Conservation (phyloP, 1,284 basidiomycete species). For the Cerrena zonata region DNA sequence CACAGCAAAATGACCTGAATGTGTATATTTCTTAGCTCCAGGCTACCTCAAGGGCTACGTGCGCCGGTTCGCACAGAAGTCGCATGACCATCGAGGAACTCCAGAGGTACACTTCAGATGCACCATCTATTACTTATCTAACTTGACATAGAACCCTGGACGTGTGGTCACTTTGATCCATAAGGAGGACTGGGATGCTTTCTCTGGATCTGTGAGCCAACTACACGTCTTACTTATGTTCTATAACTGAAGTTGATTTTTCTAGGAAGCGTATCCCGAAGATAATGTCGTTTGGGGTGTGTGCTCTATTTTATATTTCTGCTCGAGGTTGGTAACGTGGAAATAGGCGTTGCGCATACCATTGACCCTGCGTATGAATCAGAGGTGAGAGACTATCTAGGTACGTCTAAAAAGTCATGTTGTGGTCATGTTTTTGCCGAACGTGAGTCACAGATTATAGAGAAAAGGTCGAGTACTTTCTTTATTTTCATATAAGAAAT, state of each 20-base stretch:
- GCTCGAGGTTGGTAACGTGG: not conserved
- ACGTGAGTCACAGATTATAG: constrained; percentile 66
- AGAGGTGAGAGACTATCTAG: constrained; percentile 78
- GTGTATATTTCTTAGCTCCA: constrained; percentile 39
- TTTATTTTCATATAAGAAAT: not conserved
- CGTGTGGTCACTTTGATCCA: constrained; percentile 86
- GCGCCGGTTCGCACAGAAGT: constrained; percentile 79
- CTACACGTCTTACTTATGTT: not conserved
- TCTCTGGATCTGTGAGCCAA: constrained; percentile 53
- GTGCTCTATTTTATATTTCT: constrained; percentile 13
- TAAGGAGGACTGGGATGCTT: constrained; percentile 74
- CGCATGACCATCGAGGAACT: constrained; percentile 82
- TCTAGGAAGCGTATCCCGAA: constrained; percentile 68
- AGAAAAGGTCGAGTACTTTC: constrained; percentile 83
- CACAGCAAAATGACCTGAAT: not conserved
- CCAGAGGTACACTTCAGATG: constrained; percentile 47
- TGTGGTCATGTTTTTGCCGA: no score
- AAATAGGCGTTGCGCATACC: constrained; percentile 69
- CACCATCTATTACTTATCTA: constrained; percentile 1
- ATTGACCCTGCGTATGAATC: constrained; percentile 70
- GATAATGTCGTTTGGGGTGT: constrained; percentile 81
- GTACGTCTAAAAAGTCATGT: constrained; percentile 45
- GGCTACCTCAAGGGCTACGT: constrained; percentile 85
- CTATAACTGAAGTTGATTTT: not conserved
- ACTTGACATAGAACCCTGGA: constrained; percentile 55